A percentile compares a stretch with the other conserved stretches of the same genome.
Conservation (phyloP, 495 filamentous ascomycete genomes). For the Entonaema liquescens region DNA sequence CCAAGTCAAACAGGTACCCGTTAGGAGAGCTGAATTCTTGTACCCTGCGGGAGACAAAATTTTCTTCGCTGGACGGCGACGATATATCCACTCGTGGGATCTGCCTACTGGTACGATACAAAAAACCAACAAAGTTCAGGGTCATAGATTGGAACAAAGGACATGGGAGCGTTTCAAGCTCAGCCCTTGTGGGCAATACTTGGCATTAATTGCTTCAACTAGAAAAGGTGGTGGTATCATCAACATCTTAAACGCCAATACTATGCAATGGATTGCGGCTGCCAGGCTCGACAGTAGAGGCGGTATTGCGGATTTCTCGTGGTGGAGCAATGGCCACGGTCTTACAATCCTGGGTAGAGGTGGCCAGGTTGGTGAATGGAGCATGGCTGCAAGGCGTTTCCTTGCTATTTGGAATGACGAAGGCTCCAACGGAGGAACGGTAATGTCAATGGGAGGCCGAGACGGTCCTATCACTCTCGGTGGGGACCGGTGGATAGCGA, state of each 20-base stretch:
- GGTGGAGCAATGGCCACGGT: constrained; percentile 84
- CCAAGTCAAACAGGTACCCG: constrained; percentile 81
- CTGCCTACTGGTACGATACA: constrained; percentile 80
- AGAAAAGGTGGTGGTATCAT: constrained; percentile 87
- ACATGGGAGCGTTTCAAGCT: constrained; percentile 90
- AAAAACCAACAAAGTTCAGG: constrained; percentile 79
- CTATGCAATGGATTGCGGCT: constrained; percentile 86
- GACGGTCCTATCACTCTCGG: constrained; percentile 68
- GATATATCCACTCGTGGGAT: constrained; percentile 96
- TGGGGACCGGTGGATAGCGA: constrained; percentile 86
- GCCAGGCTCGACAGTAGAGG: constrained; percentile 83
- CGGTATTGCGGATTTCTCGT: constrained; percentile 87
- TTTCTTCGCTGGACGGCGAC: constrained; percentile 83
- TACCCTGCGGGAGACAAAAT: constrained; percentile 68
- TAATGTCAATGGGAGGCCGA: constrained; percentile 77
- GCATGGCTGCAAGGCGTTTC: constrained; percentile 68
- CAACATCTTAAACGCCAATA: constrained; percentile 82
- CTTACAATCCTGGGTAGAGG: constrained; percentile 81
- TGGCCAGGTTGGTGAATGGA: constrained; percentile 94
- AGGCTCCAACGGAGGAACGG: constrained; percentile 85
- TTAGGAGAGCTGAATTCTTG: constrained; percentile 81
- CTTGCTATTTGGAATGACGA: constrained; percentile 89
- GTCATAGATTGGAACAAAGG: constrained; percentile 82
- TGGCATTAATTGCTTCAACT: constrained; percentile 78
- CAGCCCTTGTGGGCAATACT: constrained; percentile 83